Percentiles rank a stretch among this genome's conserved stretches.
Conservation (phyloP, 495 filamentous ascomycete species). For the Talaromyces thailandensis region DNA sequence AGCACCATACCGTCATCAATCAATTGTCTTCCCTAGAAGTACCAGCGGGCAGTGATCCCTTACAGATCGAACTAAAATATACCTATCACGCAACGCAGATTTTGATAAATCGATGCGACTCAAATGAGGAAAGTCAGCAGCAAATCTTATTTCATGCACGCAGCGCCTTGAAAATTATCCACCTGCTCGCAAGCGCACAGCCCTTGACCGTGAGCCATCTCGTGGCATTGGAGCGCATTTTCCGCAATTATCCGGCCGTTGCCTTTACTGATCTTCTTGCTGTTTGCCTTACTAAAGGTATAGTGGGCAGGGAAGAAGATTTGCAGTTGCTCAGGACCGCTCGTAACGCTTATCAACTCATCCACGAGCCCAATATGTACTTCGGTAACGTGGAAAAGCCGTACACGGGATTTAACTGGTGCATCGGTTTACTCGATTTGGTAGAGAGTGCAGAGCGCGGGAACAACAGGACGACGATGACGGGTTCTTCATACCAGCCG, state of each 20-base stretch:
- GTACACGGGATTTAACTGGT: background rate
- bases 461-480: background rate
- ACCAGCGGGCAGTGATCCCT: background rate
- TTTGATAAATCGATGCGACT: background rate
- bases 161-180: background rate
- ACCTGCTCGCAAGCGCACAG: background rate
- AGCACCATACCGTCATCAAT: background rate
- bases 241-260: background rate
- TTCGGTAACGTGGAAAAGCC: background rate
- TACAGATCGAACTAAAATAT: background rate
- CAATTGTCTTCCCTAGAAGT: background rate
- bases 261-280: background rate
- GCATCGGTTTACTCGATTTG: background rate
- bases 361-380: background rate
- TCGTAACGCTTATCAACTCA: background rate
- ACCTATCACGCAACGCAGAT: background rate
- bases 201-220: background rate
- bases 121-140: background rate
- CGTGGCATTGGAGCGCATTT: background rate
- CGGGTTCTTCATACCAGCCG: background rate
- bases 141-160: background rate
- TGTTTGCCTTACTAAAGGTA: background rate
- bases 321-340: background rate
- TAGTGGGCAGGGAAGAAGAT: background rate
- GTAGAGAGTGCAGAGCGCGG: background rate